Evolutionary conservation across 2,329 filamentous ascomycete genomes (phyloP).

Genomic region (Podosphaera xanthii): DNA sequence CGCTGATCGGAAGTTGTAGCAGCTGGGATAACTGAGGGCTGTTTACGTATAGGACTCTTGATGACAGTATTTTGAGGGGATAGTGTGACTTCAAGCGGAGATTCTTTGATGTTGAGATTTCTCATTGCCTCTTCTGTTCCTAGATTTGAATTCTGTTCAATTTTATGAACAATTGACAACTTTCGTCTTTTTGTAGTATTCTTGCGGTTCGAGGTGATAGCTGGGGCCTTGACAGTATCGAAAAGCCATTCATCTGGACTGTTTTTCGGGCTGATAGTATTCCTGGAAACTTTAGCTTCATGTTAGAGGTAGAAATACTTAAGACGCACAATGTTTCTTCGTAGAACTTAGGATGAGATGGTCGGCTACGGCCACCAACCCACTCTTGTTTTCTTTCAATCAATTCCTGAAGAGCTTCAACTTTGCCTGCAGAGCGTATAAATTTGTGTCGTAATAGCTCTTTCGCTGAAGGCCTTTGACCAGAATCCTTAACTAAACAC

Average conservation of each 20-base stretch:
- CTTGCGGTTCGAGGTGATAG: conserved; percentile 28
- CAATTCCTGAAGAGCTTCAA: conserved; percentile 70
- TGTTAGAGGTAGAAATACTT: neutral
- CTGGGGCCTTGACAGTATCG: conserved; percentile 62
- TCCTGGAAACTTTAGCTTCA: conserved; percentile 19
- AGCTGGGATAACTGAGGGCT: conserved; percentile 18
- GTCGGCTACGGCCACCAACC: conserved; percentile 48
- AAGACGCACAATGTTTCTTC: conserved; percentile 56
- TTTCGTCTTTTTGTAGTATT: conserved; percentile 30
- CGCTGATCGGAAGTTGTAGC: conserved; percentile 13
- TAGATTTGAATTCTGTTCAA: conserved; percentile 12
- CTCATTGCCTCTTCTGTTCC: conserved; percentile 34
- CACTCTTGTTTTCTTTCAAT: conserved; percentile 64
- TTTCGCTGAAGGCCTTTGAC: conserved; percentile 61
- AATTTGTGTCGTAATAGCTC: conserved; percentile 78
- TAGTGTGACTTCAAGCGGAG: conserved; percentile 32
- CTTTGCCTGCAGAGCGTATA: conserved; percentile 65
- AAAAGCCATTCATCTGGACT: conserved; percentile 86
- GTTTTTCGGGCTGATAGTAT: conserved; percentile 40
- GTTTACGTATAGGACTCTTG: conserved; percentile 27
- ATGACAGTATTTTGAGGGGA: conserved; percentile 32
- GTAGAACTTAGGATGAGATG: conserved; percentile 62
- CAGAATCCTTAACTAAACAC: conserved; percentile 81
- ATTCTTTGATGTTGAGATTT: conserved; percentile 37
- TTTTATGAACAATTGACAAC: conserved; percentile 30